A percentile compares a stretch with the other conserved stretches of the same genome.
Conservation (phyloP, 208 protist genomes). For the Wallacemonas sp. region DNA sequence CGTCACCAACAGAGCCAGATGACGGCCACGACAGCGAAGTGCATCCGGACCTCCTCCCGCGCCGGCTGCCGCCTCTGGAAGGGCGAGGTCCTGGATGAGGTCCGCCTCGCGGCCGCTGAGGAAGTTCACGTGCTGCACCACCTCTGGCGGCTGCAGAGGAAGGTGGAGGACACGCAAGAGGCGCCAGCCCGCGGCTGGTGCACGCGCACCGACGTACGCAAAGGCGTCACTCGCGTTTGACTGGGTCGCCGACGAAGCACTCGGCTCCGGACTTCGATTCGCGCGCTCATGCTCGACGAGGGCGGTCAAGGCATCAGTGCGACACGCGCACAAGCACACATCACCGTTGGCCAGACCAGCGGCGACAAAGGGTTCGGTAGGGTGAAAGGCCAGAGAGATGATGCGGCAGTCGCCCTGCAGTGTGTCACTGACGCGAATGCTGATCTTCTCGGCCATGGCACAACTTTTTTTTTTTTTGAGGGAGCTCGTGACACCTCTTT, state of each 20-base stretch:
- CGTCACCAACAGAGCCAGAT: conserved; percentile 34
- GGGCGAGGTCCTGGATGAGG: conserved; percentile 32
- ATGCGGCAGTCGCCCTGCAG: conserved; percentile 15
- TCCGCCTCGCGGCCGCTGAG: conserved; percentile 36
- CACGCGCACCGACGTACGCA: not conserved
- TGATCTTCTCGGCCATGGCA: conserved; percentile 1
- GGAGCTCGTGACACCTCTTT: not conserved
- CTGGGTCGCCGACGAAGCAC: not conserved
- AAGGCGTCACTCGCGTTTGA: not conserved
- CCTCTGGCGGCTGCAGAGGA: not conserved
- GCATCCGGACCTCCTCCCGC: not conserved
- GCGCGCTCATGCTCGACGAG: conserved; percentile 29
- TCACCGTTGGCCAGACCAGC: conserved; percentile 34
- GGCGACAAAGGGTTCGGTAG: conserved; percentile 34
- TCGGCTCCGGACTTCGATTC: not conserved
- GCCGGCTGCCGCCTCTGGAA: conserved; percentile 4
- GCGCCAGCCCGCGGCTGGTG: conserved; percentile 7
- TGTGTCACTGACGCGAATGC: conserved; percentile 2
- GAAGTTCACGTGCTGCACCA: conserved; percentile 34
- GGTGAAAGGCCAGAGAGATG: conserved; percentile 37
- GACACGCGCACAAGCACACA: conserved; percentile 29
- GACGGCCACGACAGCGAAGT: not conserved
- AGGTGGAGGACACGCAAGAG: conserved; percentile 9
- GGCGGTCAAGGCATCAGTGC: conserved; percentile 35
- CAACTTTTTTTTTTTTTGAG: no score